A percentile compares a stretch with the other conserved stretches of the same genome.
Evolutionary conservation across 2,329 filamentous ascomycete genomes (phyloP).

Genomic region (Colletotrichum higginsianum): DNA sequence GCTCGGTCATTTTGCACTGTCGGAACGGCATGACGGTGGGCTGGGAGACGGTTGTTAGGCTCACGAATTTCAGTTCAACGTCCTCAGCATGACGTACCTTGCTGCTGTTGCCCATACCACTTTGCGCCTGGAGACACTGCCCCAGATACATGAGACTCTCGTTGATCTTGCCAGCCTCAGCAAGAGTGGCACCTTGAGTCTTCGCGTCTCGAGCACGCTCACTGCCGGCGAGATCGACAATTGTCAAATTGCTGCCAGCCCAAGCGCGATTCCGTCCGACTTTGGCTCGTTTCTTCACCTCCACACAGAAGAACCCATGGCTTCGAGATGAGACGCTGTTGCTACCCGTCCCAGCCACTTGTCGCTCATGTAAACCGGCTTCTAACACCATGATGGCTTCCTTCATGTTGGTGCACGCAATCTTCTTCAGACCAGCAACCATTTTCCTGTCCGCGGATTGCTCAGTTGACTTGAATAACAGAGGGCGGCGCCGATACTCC

Average conservation of each 20-base stretch:
- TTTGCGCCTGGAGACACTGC: constrained; percentile 96
- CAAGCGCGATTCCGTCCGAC: constrained; percentile 71
- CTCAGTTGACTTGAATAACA: constrained; percentile 95
- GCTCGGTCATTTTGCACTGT: constrained; percentile 88
- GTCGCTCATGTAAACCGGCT: constrained; percentile 87
- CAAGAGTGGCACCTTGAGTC: constrained; percentile 91
- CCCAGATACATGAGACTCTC: constrained; percentile 98
- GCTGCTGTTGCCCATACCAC: constrained; percentile 79
- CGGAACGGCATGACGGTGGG: constrained; percentile 83
- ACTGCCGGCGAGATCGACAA: constrained; percentile 94
- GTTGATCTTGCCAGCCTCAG: constrained; percentile 98
- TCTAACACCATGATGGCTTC: constrained; percentile 94
- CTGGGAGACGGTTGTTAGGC: constrained; percentile 54
- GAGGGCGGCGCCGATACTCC: constrained; percentile 80
- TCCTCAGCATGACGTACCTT: constrained; percentile 68
- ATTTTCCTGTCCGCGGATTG: constrained; percentile 91
- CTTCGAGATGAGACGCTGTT: constrained; percentile 94
- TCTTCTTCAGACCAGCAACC: constrained; percentile 91
- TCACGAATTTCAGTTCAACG: background rate
- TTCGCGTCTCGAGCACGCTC: constrained; percentile 94
- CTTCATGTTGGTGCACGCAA: constrained; percentile 85
- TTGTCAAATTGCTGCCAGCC: constrained; percentile 84
- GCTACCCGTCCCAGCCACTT: constrained; percentile 90
- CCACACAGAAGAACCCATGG: constrained; percentile 96
- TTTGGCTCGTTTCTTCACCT: constrained; percentile 84